These are phyloP conservation scores for Pseudofabraea citricarpa DNA, from an alignment of 2,329 filamentous ascomycete species.

Conservation along the genomic window DNA sequence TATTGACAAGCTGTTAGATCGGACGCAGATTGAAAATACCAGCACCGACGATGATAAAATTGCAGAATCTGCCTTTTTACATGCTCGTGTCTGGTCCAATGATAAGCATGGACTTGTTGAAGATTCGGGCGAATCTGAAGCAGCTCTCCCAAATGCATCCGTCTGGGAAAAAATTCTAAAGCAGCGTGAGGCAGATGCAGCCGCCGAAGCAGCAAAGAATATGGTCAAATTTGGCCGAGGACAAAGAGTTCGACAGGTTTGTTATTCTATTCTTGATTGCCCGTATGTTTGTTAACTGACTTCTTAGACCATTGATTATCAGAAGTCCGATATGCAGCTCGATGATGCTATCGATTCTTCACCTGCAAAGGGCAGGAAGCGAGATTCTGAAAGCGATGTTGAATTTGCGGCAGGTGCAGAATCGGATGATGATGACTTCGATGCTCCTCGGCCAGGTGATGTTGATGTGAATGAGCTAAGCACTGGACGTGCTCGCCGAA, in stretches of 20 bases:
- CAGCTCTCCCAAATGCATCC: slow-evolving; percentile 54
- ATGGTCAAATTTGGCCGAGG: slow-evolving; percentile 80
- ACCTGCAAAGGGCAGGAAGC: slow-evolving; percentile 9
- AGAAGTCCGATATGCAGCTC: slow-evolving; percentile 10
- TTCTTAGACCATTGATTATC: slow-evolving; percentile 13
- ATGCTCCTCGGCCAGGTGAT: slow-evolving; percentile 15
- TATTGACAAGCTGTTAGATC: slow-evolving; percentile 87
- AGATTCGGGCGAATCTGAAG: slow-evolving; percentile 47
- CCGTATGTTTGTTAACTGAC: not conserved
- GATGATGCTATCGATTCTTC: slow-evolving; percentile 13
- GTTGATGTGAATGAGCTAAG: slow-evolving; percentile 14
- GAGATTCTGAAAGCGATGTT: slow-evolving; percentile 18
- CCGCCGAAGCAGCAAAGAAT: slow-evolving; percentile 63
- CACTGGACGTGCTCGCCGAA: not conserved
- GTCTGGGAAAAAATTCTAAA: slow-evolving; percentile 90
- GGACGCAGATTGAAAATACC: slow-evolving; percentile 73
- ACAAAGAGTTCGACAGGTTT: slow-evolving; percentile 47
- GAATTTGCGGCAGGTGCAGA: slow-evolving; percentile 27
- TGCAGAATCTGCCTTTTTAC: slow-evolving; percentile 78
- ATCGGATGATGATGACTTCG: slow-evolving; percentile 23
- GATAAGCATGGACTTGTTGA: slow-evolving; percentile 75
- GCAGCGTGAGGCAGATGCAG: slow-evolving; percentile 73
- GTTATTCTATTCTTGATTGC: slow-evolving; percentile 2
- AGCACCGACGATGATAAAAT: slow-evolving; percentile 55
- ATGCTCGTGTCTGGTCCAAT: slow-evolving; percentile 88